Percentiles rank a stretch among this genome's conserved stretches.
phyloP scores from a whole-genome alignment of 306 rosid species.

The Betula pendula region DNA sequence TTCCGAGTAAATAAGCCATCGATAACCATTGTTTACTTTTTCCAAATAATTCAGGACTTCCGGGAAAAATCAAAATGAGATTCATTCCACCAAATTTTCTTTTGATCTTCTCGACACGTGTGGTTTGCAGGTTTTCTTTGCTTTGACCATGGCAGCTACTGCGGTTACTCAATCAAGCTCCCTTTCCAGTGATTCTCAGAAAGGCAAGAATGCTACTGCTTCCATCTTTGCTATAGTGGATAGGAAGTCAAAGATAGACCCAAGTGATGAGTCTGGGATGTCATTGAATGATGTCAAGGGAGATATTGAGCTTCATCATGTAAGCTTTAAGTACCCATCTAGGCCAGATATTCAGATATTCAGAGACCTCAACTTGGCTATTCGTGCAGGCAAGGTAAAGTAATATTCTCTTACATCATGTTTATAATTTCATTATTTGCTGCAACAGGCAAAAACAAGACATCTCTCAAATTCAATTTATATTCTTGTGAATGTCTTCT shows the following conservation, averaged over 20 bases:
- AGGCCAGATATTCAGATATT: constrained; percentile 80
- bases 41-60: neutral
- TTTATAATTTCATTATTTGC: neutral
- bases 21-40: neutral
- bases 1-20: constrained; percentile 48
- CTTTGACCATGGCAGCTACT: constrained; percentile 76
- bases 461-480: neutral
- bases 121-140: constrained; percentile 73
- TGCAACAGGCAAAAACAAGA: neutral
- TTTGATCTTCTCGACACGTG: neutral
- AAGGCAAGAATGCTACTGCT: constrained; percentile 62
- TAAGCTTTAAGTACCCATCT: constrained; percentile 75
- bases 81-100: neutral
- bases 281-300: constrained; percentile 55
- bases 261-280: constrained; percentile 67
- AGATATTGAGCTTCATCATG: constrained; percentile 58
- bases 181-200: constrained; percentile 53
- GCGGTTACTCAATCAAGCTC: constrained; percentile 70
- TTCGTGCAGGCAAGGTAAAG: constrained; percentile 78
- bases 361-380: constrained; percentile 62
- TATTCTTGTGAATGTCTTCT: constrained; percentile 10
- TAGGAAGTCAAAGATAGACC: constrained; percentile 57
- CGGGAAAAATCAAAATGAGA: neutral
- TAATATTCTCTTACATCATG: neutral
- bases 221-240: constrained; percentile 66